A percentile compares a stretch with the other conserved stretches of the same genome.
phyloP scores from a whole-genome alignment of 2,329 filamentous ascomycete genomes.

The Fusarium pseudoanthophilum region DNA sequence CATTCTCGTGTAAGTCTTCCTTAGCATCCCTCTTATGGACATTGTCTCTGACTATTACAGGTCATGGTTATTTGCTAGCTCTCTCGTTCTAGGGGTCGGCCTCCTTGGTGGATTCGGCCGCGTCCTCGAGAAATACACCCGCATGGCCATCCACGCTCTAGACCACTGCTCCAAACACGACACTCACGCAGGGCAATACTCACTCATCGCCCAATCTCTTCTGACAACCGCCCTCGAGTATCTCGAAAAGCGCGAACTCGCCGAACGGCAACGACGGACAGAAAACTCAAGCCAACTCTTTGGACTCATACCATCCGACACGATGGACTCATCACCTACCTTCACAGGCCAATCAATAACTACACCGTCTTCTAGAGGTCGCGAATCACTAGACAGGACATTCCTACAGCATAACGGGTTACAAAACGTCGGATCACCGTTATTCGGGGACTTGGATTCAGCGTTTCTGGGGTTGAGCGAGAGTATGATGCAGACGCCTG shows the following conservation, averaged over 20 bases:
- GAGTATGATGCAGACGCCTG: slow-evolving; percentile 54
- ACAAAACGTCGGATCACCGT: slow-evolving; percentile 45
- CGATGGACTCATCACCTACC: slow-evolving; percentile 16
- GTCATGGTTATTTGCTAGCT: slow-evolving; percentile 65
- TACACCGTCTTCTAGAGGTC: slow-evolving; percentile 23
- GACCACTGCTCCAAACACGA: slow-evolving; percentile 62
- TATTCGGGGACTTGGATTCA: slow-evolving; percentile 51
- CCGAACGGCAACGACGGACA: slow-evolving; percentile 58
- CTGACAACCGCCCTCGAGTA: slow-evolving; percentile 58
- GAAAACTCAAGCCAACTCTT: slow-evolving; percentile 64
- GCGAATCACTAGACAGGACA: slow-evolving; percentile 44
- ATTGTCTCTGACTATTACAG: slow-evolving; percentile 43
- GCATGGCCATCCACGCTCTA: slow-evolving; percentile 59
- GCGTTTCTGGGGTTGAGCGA: slow-evolving; percentile 53
- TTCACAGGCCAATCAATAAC: slow-evolving; percentile 11
- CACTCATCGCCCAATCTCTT: slow-evolving; percentile 63
- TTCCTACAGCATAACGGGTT: slow-evolving; percentile 44
- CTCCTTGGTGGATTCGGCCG: slow-evolving; percentile 63
- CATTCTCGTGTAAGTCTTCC: slow-evolving; percentile 59
- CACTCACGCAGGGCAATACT: slow-evolving; percentile 63
- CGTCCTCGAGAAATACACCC: slow-evolving; percentile 61
- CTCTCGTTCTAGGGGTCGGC: slow-evolving; percentile 62
- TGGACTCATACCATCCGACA: slow-evolving; percentile 55
- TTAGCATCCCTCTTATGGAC: rapidly evolving
- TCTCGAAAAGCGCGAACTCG: slow-evolving; percentile 59